phyloP scores from a whole-genome alignment of 345 rosid species.

The Hibiscus mutabilis region DNA sequence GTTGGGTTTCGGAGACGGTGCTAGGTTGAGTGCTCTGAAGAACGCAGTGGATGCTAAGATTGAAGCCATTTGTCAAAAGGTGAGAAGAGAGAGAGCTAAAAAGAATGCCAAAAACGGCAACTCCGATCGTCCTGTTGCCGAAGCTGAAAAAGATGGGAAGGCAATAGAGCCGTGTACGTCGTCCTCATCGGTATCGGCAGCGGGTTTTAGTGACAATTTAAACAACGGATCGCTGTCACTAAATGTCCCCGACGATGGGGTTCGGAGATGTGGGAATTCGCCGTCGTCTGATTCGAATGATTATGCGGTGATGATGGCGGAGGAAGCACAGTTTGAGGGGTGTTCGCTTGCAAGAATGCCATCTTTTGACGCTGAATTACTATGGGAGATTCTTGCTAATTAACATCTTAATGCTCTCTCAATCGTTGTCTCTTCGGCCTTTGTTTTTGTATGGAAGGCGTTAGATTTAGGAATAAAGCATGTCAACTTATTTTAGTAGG shows the following conservation, averaged over 20 bases:
- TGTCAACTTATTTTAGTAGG: background rate
- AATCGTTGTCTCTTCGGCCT: background rate
- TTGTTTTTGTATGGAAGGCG: constrained; percentile 8
- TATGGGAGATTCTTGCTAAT: constrained; percentile 89
- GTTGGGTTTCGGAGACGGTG: constrained; percentile 52
- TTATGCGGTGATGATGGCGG: constrained; percentile 16
- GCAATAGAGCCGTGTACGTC: constrained; percentile 34
- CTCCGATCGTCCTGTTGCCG: background rate
- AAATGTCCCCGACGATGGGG: constrained; percentile 36
- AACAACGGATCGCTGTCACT: constrained; percentile 32
- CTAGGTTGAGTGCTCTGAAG: constrained; percentile 54
- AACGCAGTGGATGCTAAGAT: constrained; percentile 77
- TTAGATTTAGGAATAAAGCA: background rate
- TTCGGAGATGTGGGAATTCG: constrained; percentile 43
- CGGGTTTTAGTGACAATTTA: constrained; percentile 35
- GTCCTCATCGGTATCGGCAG: constrained; percentile 26
- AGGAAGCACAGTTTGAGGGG: constrained; percentile 38
- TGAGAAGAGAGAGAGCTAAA: constrained; percentile 52
- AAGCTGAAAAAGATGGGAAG: constrained; percentile 16
- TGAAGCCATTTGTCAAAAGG: constrained; percentile 79
- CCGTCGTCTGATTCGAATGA: constrained; percentile 41
- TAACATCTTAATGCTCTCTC: constrained; percentile 17
- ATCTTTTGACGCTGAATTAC: constrained; percentile 79
- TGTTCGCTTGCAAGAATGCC: constrained; percentile 78
- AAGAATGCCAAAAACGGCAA: constrained; percentile 37